Percentiles rank a stretch among this genome's conserved stretches.
These are phyloP conservation scores for Gonium pectorale DNA, from an alignment of 139 green algal genomes.

Conservation along the genomic window DNA sequence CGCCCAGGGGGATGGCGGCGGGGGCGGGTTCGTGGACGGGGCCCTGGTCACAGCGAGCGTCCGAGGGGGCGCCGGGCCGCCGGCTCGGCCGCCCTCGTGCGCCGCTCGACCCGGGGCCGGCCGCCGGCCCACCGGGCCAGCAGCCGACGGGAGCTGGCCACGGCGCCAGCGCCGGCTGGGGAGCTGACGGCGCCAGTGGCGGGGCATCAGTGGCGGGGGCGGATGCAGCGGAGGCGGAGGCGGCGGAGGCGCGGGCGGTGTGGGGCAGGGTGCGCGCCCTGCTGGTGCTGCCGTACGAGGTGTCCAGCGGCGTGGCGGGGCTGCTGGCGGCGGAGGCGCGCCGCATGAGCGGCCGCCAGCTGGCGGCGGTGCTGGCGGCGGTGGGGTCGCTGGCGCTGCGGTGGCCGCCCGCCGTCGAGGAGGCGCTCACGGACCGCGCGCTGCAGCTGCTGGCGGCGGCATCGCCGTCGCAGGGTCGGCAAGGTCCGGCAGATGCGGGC, in stretches of 20 bases:
- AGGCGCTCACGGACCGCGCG: background rate
- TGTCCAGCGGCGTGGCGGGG: background rate
- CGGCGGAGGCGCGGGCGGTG: background rate
- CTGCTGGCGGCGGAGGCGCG: background rate
- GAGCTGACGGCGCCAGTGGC: too few relatives aligned
- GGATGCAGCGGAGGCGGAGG: background rate
- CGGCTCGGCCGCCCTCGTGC: too few relatives aligned
- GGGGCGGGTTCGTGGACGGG: background rate
- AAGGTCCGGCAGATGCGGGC: background rate
- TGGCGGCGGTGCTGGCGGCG: slow-evolving; percentile 30
- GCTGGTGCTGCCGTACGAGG: background rate
- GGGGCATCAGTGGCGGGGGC: too few relatives aligned
- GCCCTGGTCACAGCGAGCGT: too few relatives aligned
- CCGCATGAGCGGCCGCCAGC: background rate
- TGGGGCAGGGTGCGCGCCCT: background rate
- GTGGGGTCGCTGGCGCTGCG: background rate
- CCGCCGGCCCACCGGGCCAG: too few relatives aligned
- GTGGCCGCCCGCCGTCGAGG: background rate
- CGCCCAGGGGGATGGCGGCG: too few relatives aligned
- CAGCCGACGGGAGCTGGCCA: too few relatives aligned
- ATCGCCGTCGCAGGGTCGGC: too few relatives aligned
- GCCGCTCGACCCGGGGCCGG: too few relatives aligned
- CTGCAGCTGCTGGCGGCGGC: background rate
- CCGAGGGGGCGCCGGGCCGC: too few relatives aligned
- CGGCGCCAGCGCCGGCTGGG: too few relatives aligned